A percentile compares a stretch with the other conserved stretches of the same genome.
Conservation (phyloP, 176 grass and related monocot genomes). For the Luzula sylvatica region DNA sequence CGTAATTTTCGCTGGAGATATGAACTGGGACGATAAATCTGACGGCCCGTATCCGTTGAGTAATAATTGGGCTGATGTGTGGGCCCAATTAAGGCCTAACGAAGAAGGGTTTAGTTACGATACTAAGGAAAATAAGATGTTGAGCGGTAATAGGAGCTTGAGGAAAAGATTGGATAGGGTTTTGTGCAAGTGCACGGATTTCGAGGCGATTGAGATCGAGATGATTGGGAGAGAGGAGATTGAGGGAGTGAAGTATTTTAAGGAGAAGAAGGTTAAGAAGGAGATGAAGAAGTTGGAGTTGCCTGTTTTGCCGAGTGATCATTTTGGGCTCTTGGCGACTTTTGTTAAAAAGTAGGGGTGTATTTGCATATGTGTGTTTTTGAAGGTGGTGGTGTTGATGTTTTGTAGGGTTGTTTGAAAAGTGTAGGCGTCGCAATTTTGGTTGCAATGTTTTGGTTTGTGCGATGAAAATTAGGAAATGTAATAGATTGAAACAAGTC, state of each 20-base stretch:
- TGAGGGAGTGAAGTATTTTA: constrained; percentile 39
- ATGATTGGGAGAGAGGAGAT: constrained; percentile 72
- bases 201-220: constrained; percentile 50
- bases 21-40: constrained; percentile 89
- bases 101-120: constrained; percentile 78
- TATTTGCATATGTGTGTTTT: background rate
- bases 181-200: constrained; percentile 44
- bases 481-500: no score
- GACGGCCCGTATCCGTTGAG: constrained; percentile 56
- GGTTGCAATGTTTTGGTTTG: constrained; percentile 4
- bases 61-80: constrained; percentile 51
- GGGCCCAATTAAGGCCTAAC: constrained; percentile 47
- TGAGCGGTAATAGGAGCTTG: constrained; percentile 49
- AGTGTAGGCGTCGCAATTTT: constrained; percentile 13
- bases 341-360: constrained; percentile 17
- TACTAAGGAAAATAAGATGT: constrained; percentile 58
- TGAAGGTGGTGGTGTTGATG: background rate
- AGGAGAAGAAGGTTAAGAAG: constrained; percentile 59
- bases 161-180: constrained; percentile 69
- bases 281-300: constrained; percentile 31
- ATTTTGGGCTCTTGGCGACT: constrained; percentile 66
- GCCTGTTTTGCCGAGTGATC: constrained; percentile 76
- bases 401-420: background rate
- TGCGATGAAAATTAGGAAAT: no score
- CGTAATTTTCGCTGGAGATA: constrained; percentile 67